Conservation (phyloP, 306 rosid species). For the Quercus robur region DNA sequence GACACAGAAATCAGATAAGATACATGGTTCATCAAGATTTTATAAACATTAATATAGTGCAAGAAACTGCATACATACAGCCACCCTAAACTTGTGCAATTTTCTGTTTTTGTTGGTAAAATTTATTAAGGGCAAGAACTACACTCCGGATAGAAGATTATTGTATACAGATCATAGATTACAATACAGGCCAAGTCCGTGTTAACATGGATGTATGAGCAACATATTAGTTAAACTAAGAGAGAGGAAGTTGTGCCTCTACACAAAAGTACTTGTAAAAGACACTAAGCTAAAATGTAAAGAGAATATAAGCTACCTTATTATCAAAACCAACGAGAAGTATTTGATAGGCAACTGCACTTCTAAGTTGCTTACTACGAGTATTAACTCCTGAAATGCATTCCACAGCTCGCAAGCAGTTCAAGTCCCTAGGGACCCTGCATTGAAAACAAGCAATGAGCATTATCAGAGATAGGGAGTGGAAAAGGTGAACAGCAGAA, state of each 20-base stretch:
- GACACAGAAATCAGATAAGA: neutral
- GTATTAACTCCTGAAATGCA: slow-evolving; percentile 57
- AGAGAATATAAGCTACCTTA: slow-evolving; percentile 39
- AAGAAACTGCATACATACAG: neutral
- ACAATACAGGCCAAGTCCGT: neutral
- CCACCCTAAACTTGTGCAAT: neutral
- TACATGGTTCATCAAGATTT: neutral
- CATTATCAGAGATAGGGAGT: slow-evolving; percentile 19
- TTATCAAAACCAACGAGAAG: slow-evolving; percentile 53
- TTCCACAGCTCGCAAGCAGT: slow-evolving; percentile 71
- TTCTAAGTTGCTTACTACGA: slow-evolving; percentile 68
- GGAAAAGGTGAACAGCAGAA: slow-evolving; percentile 7
- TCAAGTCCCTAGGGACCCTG: slow-evolving; percentile 75
- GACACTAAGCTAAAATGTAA: slow-evolving; percentile 16
- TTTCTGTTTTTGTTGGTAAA: neutral
- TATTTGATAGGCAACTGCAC: slow-evolving; percentile 64
- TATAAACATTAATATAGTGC: neutral
- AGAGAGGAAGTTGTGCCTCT: neutral
- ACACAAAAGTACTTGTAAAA: neutral
- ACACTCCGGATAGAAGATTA: neutral
- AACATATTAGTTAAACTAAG: neutral
- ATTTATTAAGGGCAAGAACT: neutral
- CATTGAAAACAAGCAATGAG: slow-evolving; percentile 9
- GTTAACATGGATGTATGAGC: neutral
- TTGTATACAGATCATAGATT: neutral